These are phyloP conservation scores for Selaginella tamariscina DNA, from an alignment of 75 land plant genomes.

Conservation along the genomic window DNA sequence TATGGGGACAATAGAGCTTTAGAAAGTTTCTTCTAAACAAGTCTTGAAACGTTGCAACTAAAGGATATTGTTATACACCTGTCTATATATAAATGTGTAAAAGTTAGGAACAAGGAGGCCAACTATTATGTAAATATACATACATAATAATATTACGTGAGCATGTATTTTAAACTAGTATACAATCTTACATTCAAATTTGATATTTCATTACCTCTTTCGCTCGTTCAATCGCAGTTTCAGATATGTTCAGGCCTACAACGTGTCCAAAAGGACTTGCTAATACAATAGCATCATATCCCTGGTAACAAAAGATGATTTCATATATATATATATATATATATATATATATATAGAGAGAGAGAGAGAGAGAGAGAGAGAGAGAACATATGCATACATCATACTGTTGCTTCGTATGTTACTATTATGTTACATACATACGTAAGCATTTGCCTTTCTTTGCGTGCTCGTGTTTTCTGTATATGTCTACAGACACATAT, in stretches of 20 bases:
- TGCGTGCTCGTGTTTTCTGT: no score
- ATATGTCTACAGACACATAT: no score
- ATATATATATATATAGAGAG: not conserved
- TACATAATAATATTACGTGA: no score
- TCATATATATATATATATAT: no score
- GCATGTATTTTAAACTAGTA: no score
- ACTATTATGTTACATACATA: no score
- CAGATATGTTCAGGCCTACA: conserved; percentile 76
- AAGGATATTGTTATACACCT: conserved; percentile 31
- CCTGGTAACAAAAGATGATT: conserved; percentile 32
- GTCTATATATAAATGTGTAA: conserved; percentile 29
- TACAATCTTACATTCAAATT: no score
- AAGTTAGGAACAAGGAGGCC: conserved; percentile 27
- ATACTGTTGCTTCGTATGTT: not conserved
- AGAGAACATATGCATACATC: not conserved
- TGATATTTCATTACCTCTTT: conserved; percentile 29
- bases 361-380: not conserved
- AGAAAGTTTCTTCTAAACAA: conserved; percentile 43
- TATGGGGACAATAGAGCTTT: no score
- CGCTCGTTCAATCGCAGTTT: conserved; percentile 47
- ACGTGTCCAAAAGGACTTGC: conserved; percentile 54
- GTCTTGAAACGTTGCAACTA: not conserved
- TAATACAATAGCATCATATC: conserved; percentile 75
- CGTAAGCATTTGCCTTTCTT: no score
- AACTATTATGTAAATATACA: no score